Evolutionary conservation across 2,329 filamentous ascomycete species (phyloP).

Genomic region (Claviceps fusiformis): DNA sequence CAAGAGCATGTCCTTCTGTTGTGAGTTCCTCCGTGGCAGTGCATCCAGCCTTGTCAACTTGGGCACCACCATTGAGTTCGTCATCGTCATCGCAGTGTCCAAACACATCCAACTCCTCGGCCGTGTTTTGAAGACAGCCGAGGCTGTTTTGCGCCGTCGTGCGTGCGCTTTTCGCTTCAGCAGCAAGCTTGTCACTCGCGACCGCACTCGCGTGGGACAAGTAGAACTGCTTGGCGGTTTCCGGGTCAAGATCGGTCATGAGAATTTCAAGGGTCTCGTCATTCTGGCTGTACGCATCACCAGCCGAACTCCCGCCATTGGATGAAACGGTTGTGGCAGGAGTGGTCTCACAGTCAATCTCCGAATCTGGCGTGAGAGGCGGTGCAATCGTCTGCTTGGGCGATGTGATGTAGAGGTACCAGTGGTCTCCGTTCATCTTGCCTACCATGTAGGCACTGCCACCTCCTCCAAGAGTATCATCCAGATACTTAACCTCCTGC

Average conservation of each 20-base stretch:
- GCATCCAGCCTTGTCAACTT: conserved; percentile 31
- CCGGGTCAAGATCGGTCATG: conserved; percentile 57
- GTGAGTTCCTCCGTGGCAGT: conserved; percentile 56
- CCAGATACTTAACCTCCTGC: conserved; percentile 84
- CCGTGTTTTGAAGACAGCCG: conserved; percentile 38
- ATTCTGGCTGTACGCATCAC: conserved; percentile 30
- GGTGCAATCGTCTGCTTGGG: conserved; percentile 70
- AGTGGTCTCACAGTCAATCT: conserved; percentile 22
- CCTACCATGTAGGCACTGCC: conserved; percentile 99
- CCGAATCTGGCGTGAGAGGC: conserved; percentile 58
- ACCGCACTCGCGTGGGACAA: conserved; percentile 67
- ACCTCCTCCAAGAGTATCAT: conserved; percentile 80
- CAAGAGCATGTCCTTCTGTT: conserved; percentile 86
- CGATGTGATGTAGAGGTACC: conserved; percentile 94
- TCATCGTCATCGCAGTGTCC: conserved; percentile 45
- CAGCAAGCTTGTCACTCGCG: conserved; percentile 66
- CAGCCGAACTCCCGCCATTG: conserved; percentile 27
- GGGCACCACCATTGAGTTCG: conserved; percentile 41
- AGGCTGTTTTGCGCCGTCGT: conserved; percentile 45
- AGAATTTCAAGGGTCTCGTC: conserved; percentile 68
- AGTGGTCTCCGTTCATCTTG: conserved; percentile 99
- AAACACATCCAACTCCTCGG: conserved; percentile 68
- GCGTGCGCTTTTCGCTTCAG: conserved; percentile 50
- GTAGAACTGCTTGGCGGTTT: conserved; percentile 60
- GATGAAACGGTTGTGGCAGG: conserved; percentile 39